A percentile compares a stretch with the other conserved stretches of the same genome.
Conservation (phyloP, 169 alveolate genomes). For the Cryptosporidium muris region DNA sequence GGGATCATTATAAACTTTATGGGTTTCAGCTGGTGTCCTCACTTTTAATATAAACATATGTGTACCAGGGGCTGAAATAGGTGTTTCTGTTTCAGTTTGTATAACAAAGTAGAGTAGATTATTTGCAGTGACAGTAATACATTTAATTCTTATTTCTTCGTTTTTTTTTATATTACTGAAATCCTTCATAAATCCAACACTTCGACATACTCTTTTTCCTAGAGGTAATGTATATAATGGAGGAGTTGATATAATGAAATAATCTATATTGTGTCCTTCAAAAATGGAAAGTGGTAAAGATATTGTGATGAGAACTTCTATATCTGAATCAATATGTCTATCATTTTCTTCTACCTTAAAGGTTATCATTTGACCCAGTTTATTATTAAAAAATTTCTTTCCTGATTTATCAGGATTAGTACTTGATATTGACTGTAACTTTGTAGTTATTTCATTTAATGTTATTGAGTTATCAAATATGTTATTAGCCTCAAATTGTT, state of each 20-base stretch:
- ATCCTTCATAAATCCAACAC: conserved; percentile 30
- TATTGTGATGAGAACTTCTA: conserved; percentile 26
- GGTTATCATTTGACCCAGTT: conserved; percentile 9
- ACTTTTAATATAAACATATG: conserved; percentile 29
- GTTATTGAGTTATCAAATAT: too few relatives aligned
- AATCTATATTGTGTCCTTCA: conserved; percentile 62
- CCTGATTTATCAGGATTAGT: too few relatives aligned
- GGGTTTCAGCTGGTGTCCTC: conserved; percentile 62
- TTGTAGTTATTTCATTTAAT: too few relatives aligned
- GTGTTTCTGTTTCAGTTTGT: conserved; percentile 17
- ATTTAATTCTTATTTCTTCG: conserved; percentile 3
- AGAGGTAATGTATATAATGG: conserved; percentile 50
- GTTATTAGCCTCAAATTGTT: too few relatives aligned
- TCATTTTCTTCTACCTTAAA: conserved; percentile 49
- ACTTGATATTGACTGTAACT: too few relatives aligned
- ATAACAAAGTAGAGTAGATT: conserved; percentile 51
- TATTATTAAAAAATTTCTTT: not conserved
- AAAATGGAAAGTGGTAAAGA: conserved; percentile 53
- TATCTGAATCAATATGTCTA: conserved; percentile 57
- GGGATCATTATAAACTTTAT: conserved; percentile 63
- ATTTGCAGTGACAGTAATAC: conserved; percentile 65
- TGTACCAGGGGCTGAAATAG: conserved; percentile 44
- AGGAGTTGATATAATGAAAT: conserved; percentile 61
- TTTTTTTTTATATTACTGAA: not conserved
- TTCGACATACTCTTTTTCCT: conserved; percentile 24